phyloP scores from a whole-genome alignment of 345 rosid species.

The Linum tenue region DNA sequence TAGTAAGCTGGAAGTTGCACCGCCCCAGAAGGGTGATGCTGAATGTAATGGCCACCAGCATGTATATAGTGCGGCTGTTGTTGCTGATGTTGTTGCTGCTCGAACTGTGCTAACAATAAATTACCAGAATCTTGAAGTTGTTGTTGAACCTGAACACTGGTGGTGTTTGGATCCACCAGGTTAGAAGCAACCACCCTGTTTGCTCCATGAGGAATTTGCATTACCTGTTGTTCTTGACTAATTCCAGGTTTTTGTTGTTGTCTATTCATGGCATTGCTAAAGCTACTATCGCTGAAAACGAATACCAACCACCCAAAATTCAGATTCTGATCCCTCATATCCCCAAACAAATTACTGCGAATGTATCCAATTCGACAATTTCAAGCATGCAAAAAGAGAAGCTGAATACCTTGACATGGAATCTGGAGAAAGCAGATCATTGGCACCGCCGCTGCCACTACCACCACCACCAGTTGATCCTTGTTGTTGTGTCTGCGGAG shows the following conservation, averaged over 20 bases:
- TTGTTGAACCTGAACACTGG: conserved; percentile 34
- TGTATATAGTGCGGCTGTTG: conserved; percentile 70
- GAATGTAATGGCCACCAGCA: conserved; percentile 59
- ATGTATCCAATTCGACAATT: neutral
- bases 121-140: conserved; percentile 39
- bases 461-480: conserved; percentile 40
- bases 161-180: conserved; percentile 38
- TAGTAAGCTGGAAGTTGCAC: conserved; percentile 59
- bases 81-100: conserved; percentile 26
- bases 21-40: conserved; percentile 52
- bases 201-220: conserved; percentile 51
- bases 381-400: neutral
- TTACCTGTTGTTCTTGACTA: conserved; percentile 47
- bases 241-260: conserved; percentile 44
- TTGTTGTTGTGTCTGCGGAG: conserved; percentile 45
- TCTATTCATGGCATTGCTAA: conserved; percentile 50
- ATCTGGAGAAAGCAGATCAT: conserved; percentile 71
- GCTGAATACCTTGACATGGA: conserved; percentile 69
- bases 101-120: conserved; percentile 46
- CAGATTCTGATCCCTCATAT: conserved; percentile 20
- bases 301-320: conserved; percentile 25
- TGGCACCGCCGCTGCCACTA: neutral
- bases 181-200: conserved; percentile 31
- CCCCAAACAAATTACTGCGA: neutral
- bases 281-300: conserved; percentile 64